Evolutionary conservation across 768 basidiomycete species (phyloP), one percentile per base, ranked within the genome.

Genomic region (Kwoniella newhampshirensis): DNA sequence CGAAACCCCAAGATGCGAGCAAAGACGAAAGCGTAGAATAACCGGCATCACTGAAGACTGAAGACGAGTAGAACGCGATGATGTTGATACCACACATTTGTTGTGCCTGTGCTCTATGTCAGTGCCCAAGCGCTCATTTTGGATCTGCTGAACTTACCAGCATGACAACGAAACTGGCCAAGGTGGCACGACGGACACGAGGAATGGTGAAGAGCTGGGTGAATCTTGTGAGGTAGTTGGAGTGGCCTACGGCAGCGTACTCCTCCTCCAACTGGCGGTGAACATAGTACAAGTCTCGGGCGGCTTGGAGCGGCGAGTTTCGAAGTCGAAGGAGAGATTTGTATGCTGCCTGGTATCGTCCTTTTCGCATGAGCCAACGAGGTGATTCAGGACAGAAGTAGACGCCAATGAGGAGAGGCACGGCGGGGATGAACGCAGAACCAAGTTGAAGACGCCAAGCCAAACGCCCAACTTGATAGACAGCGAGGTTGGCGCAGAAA

Each of bases 61-160:
- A 75, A n/a, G 75, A 73, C 12, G 73, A 74, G 73, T 80, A 78
- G 68, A 77, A 80, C 17, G 77, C 75, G 54, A 78, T 78, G 55
- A 80, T 68, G 57, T 48, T 64, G 50, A 61, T 74, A 57, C 73
- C 69, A 48, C 28, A 69, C 59, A 70, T 62, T 39, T 66, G 64
- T 48, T 75, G 73, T 28, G 63, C 70, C 32, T 32, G 32, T 6
- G 6, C 6, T 6, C 32, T 6, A 32, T 32, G n/a, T n/a, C n/a
- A 8, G 26, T 26, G 21, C 21, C 17, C 12, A n/a, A n/a, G n/a
- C n/a, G n/a, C n/a, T n/a, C n/a, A n/a, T 18, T 12, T 9, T 36
- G 11, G 17, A 27, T 45, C 13, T 36, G 20, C 46, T 15, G 40
- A 64, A 32, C 32, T 32, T 13, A 32, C 73, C 45, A 75, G 51